Evolutionary conservation across 208 protist genomes (phyloP).

Genomic region (Porcisia deanei): DNA sequence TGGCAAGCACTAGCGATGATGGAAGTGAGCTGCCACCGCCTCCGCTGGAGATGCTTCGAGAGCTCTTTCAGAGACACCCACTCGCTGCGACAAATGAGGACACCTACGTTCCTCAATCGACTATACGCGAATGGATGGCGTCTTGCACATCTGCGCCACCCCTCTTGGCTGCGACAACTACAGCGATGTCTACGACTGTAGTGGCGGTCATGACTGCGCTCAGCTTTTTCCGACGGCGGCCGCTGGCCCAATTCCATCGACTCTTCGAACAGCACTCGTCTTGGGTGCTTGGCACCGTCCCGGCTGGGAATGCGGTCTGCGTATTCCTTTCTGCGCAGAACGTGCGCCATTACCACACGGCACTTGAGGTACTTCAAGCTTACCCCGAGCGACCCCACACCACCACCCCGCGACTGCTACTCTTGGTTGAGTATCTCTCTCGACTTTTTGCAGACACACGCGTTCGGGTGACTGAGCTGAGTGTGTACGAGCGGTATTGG

Average conservation of each 20-base stretch:
- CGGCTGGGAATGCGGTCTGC: conserved; percentile 11
- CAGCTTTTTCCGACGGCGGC: conserved; percentile 23
- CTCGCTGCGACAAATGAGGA: neutral
- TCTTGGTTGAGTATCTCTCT: conserved; percentile 16
- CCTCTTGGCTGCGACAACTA: neutral
- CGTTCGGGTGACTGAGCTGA: conserved; percentile 8
- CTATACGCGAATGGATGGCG: conserved; percentile 6
- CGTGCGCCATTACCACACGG: conserved; percentile 5
- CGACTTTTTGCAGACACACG: conserved; percentile 15
- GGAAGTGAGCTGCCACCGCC: neutral
- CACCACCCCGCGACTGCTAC: conserved; percentile 4
- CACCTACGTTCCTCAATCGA: conserved; percentile 11
- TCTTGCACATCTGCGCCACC: neutral
- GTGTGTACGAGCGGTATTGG: conserved; percentile 29
- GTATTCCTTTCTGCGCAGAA: conserved; percentile 25
- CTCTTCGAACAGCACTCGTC: conserved; percentile 19
- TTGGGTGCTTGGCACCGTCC: conserved; percentile 26
- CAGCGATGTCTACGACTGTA: neutral
- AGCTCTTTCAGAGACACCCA: conserved; percentile 9
- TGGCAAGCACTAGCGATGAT: conserved; percentile 5
- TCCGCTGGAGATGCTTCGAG: neutral
- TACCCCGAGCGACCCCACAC: neutral
- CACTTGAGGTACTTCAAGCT: conserved; percentile 18
- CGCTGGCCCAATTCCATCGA: conserved; percentile 1
- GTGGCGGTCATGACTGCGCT: conserved; percentile 12